Base-by-base conservation (phyloP, 2,329 filamentous ascomycete species). In the Stagonosporopsis rhizophila region DNA sequence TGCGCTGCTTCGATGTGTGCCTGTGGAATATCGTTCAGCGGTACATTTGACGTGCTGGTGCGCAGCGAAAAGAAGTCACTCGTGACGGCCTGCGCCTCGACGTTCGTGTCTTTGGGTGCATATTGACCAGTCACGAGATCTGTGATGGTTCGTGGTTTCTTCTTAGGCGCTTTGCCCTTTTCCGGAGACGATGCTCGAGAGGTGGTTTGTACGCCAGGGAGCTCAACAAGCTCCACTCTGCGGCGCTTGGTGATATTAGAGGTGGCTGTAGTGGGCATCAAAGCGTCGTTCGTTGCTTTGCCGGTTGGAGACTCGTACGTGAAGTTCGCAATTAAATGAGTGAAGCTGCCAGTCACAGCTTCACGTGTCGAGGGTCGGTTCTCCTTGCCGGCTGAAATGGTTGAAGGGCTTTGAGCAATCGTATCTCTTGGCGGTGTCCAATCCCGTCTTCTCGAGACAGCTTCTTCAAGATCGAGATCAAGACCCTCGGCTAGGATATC, bases 81-180 rank as follows among this genome's bases (percentile, higher is more conserved):
- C 0, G 58, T 62, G n/a, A 56, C 40, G 12, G 42, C 42, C 11
- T 53, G 34, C 12, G 49, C 38, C 28, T 63, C 62, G 1, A 53
- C 11, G 2, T 17, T 30, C 9, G 50, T 34, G 14, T 61, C 50
- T 37, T 65, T 61, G 3, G 48, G 41, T 6, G 60, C 64, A 50
- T 77, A 77, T 42, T 75, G 71, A 8, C 64, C 70, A 4, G 73
- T 77, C 1, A 75, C 74, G 2, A 75, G 59, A 28, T 76, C 75
- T 53, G 75, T 77, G 22, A 77, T 76, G 4, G 75, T 77, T n/a
- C 71, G 65, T 6, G 73, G 50, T 40, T 76, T 77, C 66, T 75
- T 76, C 54, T 74, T 77, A 0, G 71, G 69, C 3, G 69, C 71
- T 59, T 73, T 75, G 14, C 62, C 66, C 37, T 74, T 75, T 19